Evolutionary conservation across 2,329 filamentous ascomycete species (phyloP).

Genomic region (Pestalotiopsis fici): DNA sequence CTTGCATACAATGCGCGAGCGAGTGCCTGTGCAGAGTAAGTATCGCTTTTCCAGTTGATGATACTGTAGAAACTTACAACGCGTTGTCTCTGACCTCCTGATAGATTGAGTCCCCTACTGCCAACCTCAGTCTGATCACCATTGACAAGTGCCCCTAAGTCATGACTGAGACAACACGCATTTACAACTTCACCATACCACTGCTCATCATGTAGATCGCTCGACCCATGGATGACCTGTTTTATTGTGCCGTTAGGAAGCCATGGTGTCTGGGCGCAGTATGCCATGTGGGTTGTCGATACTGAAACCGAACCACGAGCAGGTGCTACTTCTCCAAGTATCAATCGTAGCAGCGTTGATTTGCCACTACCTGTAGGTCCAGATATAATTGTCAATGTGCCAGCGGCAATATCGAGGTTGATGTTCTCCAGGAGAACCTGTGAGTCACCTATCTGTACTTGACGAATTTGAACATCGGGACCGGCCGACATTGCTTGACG

Average conservation of each 20-base stretch:
- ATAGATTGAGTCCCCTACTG: conserved; percentile 24
- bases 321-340: conserved; percentile 21
- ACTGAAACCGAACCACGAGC: conserved; percentile 24
- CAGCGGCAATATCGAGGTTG: no score
- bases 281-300: conserved; percentile 29
- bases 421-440: no score
- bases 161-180: conserved; percentile 22
- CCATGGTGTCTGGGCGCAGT: conserved; percentile 39
- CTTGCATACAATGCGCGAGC: conserved; percentile 34
- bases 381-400: conserved; percentile 23
- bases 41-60: no score
- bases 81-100: conserved; percentile 30
- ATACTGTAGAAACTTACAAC: conserved; percentile 29
- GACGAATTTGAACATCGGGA: no score
- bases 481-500: no score
- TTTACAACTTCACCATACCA: conserved; percentile 32
- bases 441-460: no score
- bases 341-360: conserved; percentile 19
- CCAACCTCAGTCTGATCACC: conserved; percentile 23
- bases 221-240: conserved; percentile 24
- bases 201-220: not conserved
- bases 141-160: conserved; percentile 19
- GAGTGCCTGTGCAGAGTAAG: no score
- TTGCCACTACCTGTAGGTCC: conserved; percentile 30
- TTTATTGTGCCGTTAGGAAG: conserved; percentile 34